Percentiles rank a stretch among this genome's conserved stretches.
Evolutionary conservation across 164 flowering plant species (phyloP).

Genomic region (Nelumbo lutea): DNA sequence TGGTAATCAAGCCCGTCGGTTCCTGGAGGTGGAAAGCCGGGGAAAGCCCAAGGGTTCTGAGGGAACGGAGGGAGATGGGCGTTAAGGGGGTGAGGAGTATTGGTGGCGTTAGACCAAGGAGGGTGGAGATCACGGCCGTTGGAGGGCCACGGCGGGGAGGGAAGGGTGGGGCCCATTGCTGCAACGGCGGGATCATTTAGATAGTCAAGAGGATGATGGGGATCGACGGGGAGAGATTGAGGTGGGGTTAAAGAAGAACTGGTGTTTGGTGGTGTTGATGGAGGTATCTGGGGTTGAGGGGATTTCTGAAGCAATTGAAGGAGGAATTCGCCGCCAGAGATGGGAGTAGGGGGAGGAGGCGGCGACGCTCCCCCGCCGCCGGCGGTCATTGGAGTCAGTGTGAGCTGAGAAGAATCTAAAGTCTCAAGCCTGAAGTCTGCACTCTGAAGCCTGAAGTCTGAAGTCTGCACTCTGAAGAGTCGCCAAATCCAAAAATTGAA

Average conservation of each 20-base stretch:
- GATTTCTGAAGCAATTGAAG: conserved; percentile 62
- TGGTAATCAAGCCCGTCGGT: conserved; percentile 4
- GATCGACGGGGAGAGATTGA: not conserved
- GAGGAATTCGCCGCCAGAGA: conserved; percentile 67
- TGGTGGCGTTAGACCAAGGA: conserved; percentile 24
- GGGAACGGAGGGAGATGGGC: conserved; percentile 30
- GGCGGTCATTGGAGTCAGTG: conserved; percentile 37
- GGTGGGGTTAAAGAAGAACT: conserved; percentile 4
- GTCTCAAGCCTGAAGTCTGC: too few species aligned
- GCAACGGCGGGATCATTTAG: conserved; percentile 77
- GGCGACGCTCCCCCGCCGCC: conserved; percentile 31
- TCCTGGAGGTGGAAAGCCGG: conserved; percentile 15
- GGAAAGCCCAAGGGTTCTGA: conserved; percentile 26
- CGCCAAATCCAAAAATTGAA: too few species aligned
- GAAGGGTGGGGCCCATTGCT: conserved; percentile 57
- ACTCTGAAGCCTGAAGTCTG: too few species aligned
- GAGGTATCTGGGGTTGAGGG: conserved; percentile 19
- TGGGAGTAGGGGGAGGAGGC: conserved; percentile 18
- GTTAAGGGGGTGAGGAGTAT: conserved; percentile 25
- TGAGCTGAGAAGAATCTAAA: not conserved
- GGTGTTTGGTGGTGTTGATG: conserved; percentile 3
- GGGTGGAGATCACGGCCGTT: conserved; percentile 22
- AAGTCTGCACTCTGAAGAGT: too few species aligned
- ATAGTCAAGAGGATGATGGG: conserved; percentile 9
- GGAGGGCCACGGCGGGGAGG: conserved; percentile 26